Percentiles rank a stretch among this genome's conserved stretches.
Conservation (phyloP, 1,284 basidiomycete species). For the Cutaneotrichosporon spelunceum region DNA sequence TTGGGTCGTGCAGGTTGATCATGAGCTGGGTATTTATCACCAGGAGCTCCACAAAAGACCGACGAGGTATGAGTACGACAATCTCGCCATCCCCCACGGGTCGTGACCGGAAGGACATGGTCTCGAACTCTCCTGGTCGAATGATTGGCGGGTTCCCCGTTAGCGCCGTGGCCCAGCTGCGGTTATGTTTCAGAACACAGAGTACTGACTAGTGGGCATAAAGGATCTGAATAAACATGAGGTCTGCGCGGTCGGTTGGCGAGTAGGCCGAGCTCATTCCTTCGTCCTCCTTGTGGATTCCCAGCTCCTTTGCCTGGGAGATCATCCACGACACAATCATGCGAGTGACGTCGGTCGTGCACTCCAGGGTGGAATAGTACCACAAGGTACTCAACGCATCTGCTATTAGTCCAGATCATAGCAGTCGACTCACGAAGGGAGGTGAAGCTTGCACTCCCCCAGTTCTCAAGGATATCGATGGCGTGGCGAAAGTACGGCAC, state of each 20-base stretch:
- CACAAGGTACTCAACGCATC: constrained; percentile 19
- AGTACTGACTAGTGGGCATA: constrained; percentile 22
- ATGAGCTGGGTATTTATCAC: constrained; percentile 25
- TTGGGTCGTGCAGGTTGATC: constrained; percentile 20
- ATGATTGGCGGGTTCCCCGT: constrained; percentile 14
- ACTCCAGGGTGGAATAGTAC: constrained; percentile 21
- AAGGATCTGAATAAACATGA: constrained; percentile 23
- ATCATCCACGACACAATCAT: constrained; percentile 23
- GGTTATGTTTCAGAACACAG: not conserved
- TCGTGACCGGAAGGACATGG: constrained; percentile 18
- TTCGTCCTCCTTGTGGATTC: constrained; percentile 21
- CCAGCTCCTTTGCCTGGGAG: constrained; percentile 23
- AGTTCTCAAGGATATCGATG: constrained; percentile 16
- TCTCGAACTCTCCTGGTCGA: constrained; percentile 25
- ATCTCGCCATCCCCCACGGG: constrained; percentile 11
- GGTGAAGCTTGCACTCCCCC: constrained; percentile 21
- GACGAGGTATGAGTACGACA: constrained; percentile 17
- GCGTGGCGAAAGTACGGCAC: constrained; percentile 21
- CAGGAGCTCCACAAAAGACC: constrained; percentile 21
- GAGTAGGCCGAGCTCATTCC: constrained; percentile 14
- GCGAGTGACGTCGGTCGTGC: constrained; percentile 15
- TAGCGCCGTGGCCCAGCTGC: constrained; percentile 19
- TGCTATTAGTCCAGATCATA: constrained; percentile 10
- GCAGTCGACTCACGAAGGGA: constrained; percentile 19
- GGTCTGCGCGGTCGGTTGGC: constrained; percentile 21